A percentile compares a stretch with the other conserved stretches of the same genome.
phyloP scores from a whole-genome alignment of 768 basidiomycete species.

The Agaricus bisporus region DNA sequence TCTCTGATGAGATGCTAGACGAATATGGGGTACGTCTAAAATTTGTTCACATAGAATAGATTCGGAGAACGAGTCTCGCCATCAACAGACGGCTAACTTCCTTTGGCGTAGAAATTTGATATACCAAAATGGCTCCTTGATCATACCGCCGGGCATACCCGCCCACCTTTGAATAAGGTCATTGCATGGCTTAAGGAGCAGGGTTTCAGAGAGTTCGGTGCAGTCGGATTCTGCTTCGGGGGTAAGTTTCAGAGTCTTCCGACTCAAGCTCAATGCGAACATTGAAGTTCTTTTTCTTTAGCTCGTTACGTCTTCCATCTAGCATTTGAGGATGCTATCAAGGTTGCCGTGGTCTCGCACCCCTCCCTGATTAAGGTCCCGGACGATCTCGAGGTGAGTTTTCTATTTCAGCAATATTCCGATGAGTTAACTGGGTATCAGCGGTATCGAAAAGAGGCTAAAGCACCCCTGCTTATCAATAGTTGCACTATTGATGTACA shows the following conservation, averaged over 20 bases:
- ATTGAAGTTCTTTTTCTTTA: slow-evolving; percentile 12
- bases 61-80: too few species aligned
- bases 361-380: slow-evolving; percentile 56
- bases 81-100: background rate
- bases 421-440: background rate
- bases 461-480: slow-evolving; percentile 62
- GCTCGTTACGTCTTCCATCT: slow-evolving; percentile 57
- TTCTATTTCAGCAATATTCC: background rate
- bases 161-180: slow-evolving; percentile 49
- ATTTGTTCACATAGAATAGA: background rate
- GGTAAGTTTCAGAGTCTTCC: slow-evolving; percentile 26
- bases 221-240: slow-evolving; percentile 68
- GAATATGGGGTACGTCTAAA: background rate
- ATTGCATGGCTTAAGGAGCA: slow-evolving; percentile 48
- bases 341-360: slow-evolving; percentile 47
- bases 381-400: slow-evolving; percentile 51
- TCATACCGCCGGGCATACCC: slow-evolving; percentile 35
- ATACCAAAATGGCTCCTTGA: slow-evolving; percentile 31
- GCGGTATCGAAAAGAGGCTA: slow-evolving; percentile 23
- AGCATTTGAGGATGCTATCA: slow-evolving; percentile 46
- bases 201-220: slow-evolving; percentile 53
- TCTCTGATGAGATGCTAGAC: background rate
- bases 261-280: too few species aligned
- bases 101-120: slow-evolving; percentile 26
- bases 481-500: slow-evolving; percentile 46